A percentile compares a stretch with the other conserved stretches of the same genome.
These are phyloP conservation scores for Puccinia triticina DNA, from an alignment of 1,284 basidiomycete genomes.

Conservation along the genomic window DNA sequence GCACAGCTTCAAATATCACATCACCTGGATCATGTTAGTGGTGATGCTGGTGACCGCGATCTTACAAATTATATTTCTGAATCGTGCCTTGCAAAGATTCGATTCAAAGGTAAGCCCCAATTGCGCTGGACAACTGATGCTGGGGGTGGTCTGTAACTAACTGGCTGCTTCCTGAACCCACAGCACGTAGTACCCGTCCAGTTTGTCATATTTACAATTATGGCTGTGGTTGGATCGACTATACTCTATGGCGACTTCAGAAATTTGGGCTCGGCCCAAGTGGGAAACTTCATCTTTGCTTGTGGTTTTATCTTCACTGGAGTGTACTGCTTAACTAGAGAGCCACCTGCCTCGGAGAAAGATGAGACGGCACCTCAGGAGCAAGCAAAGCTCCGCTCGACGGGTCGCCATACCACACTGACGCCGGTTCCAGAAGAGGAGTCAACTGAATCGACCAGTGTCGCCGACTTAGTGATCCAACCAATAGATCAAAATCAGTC, in stretches of 20 bases:
- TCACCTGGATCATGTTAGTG: slow-evolving; percentile 62
- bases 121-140: not conserved
- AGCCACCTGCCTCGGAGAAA: not conserved
- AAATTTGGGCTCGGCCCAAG: slow-evolving; percentile 66
- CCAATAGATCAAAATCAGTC: not conserved
- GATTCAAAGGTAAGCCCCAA: slow-evolving; percentile 54
- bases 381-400: not conserved
- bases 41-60: slow-evolving; percentile 78
- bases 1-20: slow-evolving; percentile 55
- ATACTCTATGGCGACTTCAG: slow-evolving; percentile 92
- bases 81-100: slow-evolving; percentile 64
- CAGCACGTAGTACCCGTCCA: slow-evolving; percentile 89
- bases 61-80: slow-evolving; percentile 87
- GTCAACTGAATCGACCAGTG: not conserved
- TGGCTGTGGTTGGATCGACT: slow-evolving; percentile 86
- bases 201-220: slow-evolving; percentile 76
- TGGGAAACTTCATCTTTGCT: slow-evolving; percentile 82
- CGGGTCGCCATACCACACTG: not conserved
- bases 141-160: slow-evolving; percentile 2
- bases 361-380: not conserved
- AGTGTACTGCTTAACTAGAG: slow-evolving; percentile 68
- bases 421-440: slow-evolving; percentile 18
- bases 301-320: slow-evolving; percentile 80
- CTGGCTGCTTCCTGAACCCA: not conserved
- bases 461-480: not conserved